These are phyloP conservation scores for Cryphonectria carpinicola DNA, from an alignment of 2,329 filamentous ascomycete species.

Conservation along the genomic window DNA sequence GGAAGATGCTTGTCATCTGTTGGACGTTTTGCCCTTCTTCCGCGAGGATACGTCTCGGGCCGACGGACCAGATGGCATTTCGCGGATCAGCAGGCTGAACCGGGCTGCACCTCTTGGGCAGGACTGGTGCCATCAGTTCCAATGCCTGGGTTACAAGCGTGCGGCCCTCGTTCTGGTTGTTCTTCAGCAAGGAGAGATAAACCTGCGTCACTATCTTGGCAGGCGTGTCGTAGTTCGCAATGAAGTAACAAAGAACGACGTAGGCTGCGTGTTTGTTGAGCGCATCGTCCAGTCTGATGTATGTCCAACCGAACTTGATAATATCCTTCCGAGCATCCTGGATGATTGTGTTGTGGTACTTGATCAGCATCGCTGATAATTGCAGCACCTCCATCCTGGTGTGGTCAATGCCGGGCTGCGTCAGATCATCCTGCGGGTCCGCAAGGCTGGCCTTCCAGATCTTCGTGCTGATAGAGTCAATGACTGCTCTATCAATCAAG, in stretches of 20 bases:
- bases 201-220: conserved; percentile 95
- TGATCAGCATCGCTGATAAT: conserved; percentile 90
- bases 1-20: conserved; percentile 96
- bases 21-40: conserved; percentile 95
- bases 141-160: conserved; percentile 91
- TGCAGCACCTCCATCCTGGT: conserved; percentile 95
- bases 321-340: conserved; percentile 95
- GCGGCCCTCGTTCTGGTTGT: conserved; percentile 93
- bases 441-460: conserved; percentile 90
- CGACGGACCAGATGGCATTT: conserved; percentile 85
- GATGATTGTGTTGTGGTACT: conserved; percentile 86
- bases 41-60: conserved; percentile 85
- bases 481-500: conserved; percentile 83
- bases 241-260: conserved; percentile 96
- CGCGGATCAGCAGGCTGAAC: conserved; percentile 62
- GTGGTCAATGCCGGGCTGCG: conserved; percentile 88
- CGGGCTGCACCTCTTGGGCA: conserved; percentile 79
- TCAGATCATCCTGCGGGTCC: conserved; percentile 80
- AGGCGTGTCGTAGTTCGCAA: conserved; percentile 94
- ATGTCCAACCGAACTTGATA: conserved; percentile 99
- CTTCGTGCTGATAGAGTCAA: conserved; percentile 87
- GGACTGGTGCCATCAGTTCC: conserved; percentile 90
- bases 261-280: conserved; percentile 99
- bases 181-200: conserved; percentile 86
- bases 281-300: conserved; percentile 96